Evolutionary conservation across 768 basidiomycete species (phyloP).

Genomic region (Kondoa subrosea): DNA sequence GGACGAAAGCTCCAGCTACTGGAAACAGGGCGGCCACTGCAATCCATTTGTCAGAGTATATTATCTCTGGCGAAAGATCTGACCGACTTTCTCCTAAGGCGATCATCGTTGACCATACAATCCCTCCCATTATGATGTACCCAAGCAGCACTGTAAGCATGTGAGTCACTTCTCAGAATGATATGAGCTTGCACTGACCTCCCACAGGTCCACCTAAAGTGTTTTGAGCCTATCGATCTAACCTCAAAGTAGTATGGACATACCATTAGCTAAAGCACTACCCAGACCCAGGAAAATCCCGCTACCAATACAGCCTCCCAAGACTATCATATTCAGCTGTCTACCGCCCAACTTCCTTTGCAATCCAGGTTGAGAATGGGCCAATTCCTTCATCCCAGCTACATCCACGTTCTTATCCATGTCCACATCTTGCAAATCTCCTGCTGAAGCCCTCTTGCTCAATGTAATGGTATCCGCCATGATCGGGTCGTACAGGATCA

Average conservation of each 20-base stretch:
- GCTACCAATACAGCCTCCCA: too few relatives aligned
- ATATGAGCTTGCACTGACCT: background rate
- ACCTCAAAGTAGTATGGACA: too few relatives aligned
- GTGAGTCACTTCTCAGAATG: background rate
- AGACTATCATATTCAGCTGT: background rate
- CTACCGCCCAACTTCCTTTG: background rate
- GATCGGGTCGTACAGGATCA: too few relatives aligned
- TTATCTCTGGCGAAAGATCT: slow-evolving; percentile 5
- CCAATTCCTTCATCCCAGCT: background rate
- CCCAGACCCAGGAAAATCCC: too few relatives aligned
- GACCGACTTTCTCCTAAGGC: slow-evolving; percentile 19
- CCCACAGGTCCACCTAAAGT: background rate
- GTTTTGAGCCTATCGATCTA: too few relatives aligned
- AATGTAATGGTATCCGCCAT: background rate
- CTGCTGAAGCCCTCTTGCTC: background rate
- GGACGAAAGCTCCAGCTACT: slow-evolving; percentile 28
- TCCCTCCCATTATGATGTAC: slow-evolving; percentile 11
- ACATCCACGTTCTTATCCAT: background rate
- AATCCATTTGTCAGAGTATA: background rate
- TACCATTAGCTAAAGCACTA: too few relatives aligned
- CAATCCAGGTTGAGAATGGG: background rate
- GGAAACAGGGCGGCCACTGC: slow-evolving; percentile 12
- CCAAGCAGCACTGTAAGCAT: background rate
- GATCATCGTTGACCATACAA: slow-evolving; percentile 13
- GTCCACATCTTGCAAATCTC: background rate